Conservation (phyloP, 768 basidiomycete species). For the Crucibulum laeve region DNA sequence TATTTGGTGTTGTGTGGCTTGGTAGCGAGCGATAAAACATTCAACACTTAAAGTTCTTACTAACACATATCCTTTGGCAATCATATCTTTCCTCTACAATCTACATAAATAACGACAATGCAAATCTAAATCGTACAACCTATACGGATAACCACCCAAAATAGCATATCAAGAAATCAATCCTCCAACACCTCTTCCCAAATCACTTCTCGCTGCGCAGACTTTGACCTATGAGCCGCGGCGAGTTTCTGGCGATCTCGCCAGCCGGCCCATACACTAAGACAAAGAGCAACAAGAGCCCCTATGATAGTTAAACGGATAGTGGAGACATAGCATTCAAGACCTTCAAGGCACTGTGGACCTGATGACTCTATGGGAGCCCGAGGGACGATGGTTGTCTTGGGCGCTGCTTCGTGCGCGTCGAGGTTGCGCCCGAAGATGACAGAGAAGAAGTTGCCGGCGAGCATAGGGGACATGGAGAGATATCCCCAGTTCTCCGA, state of each 20-base stretch:
- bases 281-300: constrained; percentile 36
- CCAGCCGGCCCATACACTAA: constrained; percentile 50
- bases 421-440: constrained; percentile 81
- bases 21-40: too few relatives aligned
- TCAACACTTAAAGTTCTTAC: too few relatives aligned
- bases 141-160: too few relatives aligned
- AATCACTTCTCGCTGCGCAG: not conserved
- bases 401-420: constrained; percentile 41
- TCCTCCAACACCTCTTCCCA: not conserved
- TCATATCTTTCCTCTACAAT: too few relatives aligned
- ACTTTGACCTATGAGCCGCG: not conserved
- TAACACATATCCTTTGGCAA: too few relatives aligned
- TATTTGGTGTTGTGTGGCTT: too few relatives aligned
- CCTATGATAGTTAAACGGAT: constrained; percentile 48
- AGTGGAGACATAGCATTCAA: constrained; percentile 55
- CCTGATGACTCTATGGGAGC: constrained; percentile 6
- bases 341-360: constrained; percentile 53
- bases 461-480: constrained; percentile 68
- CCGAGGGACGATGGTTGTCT: not conserved
- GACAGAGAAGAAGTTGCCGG: constrained; percentile 81
- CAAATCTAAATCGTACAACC: too few relatives aligned
- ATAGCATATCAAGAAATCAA: too few relatives aligned
- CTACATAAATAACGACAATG: too few relatives aligned
- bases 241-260: constrained; percentile 35
- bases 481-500: constrained; percentile 87